Evolutionary conservation across 2,329 filamentous ascomycete species (phyloP).

Genomic region (Metarhizium robertsii): DNA sequence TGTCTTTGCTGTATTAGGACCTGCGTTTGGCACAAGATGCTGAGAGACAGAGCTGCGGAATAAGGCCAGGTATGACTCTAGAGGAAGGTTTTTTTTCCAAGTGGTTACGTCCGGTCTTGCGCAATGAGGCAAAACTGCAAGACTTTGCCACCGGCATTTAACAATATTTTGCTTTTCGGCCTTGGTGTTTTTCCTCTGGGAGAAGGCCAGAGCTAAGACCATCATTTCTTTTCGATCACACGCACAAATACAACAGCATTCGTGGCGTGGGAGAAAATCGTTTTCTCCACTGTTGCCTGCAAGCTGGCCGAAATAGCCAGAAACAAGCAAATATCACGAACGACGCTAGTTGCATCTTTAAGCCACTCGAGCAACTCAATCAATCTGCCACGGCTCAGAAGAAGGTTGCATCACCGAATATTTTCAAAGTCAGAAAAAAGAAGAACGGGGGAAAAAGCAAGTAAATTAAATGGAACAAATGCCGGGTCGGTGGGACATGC

Average conservation of each 20-base stretch:
- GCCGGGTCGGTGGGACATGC: neutral
- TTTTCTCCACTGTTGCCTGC: neutral
- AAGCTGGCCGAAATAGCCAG: neutral
- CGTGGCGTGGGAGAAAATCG: neutral
- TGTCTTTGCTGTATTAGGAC: neutral
- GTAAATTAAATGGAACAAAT: neutral
- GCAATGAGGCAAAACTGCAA: neutral
- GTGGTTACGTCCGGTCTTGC: neutral
- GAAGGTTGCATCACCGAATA: neutral
- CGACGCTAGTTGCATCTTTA: neutral
- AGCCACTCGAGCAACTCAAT: neutral
- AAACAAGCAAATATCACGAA: constrained; percentile 5
- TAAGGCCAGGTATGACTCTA: too few relatives aligned
- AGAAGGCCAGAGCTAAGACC: neutral
- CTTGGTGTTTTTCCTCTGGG: neutral
- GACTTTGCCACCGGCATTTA: neutral
- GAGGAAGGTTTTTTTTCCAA: neutral
- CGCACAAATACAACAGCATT: neutral
- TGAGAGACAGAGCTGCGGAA: neutral
- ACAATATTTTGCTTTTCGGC: neutral
- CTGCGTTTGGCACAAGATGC: neutral
- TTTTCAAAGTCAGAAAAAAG: neutral
- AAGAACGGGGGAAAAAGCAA: neutral
- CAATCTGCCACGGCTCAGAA: neutral
- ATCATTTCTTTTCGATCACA: neutral